Percentiles rank a stretch among this genome's conserved stretches.
phyloP scores from a whole-genome alignment of 2,329 filamentous ascomycete species.

The Colletotrichum tropicicola region DNA sequence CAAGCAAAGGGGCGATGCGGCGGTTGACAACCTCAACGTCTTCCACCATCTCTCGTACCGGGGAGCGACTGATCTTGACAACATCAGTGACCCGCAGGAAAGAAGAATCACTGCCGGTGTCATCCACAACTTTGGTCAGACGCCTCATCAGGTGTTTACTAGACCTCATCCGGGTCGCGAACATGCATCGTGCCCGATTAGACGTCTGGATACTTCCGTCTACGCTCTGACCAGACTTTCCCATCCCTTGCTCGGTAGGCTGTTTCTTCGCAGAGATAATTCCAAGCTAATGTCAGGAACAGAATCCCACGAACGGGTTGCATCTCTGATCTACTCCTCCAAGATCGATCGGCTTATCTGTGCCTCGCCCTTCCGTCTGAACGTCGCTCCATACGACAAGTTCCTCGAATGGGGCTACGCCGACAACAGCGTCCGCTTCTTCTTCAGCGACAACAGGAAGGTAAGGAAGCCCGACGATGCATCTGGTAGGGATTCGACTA shows the following conservation, averaged over 20 bases:
- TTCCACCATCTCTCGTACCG: constrained; percentile 97
- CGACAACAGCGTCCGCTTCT: constrained; percentile 93
- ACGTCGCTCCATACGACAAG: constrained; percentile 91
- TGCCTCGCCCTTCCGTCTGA: constrained; percentile 83
- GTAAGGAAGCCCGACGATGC: constrained; percentile 43
- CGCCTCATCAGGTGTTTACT: constrained; percentile 92
- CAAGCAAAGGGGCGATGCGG: constrained; percentile 93
- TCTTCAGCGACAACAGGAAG: constrained; percentile 83
- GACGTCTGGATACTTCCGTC: constrained; percentile 80
- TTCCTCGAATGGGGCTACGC: constrained; percentile 97
- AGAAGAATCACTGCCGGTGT: constrained; percentile 90
- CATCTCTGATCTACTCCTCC: constrained; percentile 79
- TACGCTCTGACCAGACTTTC: constrained; percentile 81
- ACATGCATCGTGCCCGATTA: constrained; percentile 68
- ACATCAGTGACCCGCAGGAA: constrained; percentile 88
- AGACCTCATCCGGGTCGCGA: constrained; percentile 83
- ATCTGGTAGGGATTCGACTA: constrained; percentile 32
- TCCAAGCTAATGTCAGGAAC: constrained; percentile 18
- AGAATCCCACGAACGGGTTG: constrained; percentile 80
- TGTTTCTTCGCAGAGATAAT: too few species aligned
- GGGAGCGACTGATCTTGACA: constrained; percentile 91
- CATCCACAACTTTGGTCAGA: constrained; percentile 99
- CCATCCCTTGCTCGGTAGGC: constrained; percentile 75
- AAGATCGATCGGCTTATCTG: constrained; percentile 87
- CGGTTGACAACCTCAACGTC: constrained; percentile 90